Percentiles rank a stretch among this genome's conserved stretches.
Conservation (phyloP, 2,329 filamentous ascomycete genomes). For the Dactylellina sp. region DNA sequence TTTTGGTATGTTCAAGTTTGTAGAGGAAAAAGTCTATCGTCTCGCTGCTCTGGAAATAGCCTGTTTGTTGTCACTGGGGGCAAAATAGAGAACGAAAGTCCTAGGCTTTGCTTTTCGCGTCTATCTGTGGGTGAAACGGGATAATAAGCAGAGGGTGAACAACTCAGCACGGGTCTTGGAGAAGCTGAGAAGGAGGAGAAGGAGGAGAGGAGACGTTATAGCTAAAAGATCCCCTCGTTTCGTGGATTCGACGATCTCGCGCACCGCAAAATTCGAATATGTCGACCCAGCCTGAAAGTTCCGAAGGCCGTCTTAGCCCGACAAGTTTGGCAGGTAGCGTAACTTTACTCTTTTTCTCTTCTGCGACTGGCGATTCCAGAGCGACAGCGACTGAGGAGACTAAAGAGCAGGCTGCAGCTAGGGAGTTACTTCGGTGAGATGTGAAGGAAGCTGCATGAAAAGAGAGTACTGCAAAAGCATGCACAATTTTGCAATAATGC, state of each 20-base stretch:
- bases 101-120: constrained; percentile 41
- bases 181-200: constrained; percentile 33
- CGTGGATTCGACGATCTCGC: constrained; percentile 49
- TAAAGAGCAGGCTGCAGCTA: constrained; percentile 46
- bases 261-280: constrained; percentile 24
- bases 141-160: constrained; percentile 46
- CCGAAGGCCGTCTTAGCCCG: constrained; percentile 37
- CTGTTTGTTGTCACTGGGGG: constrained; percentile 49
- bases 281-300: constrained; percentile 44
- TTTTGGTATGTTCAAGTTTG: constrained; percentile 10
- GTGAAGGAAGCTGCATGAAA: constrained; percentile 55
- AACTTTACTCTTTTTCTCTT: constrained; percentile 15
- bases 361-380: constrained; percentile 41
- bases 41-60: constrained; percentile 36
- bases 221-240: constrained; percentile 44
- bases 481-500: constrained; percentile 56
- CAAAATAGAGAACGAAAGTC: constrained; percentile 10
- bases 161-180: constrained; percentile 50
- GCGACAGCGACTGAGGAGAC: constrained; percentile 42
- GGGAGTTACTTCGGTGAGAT: constrained; percentile 49
- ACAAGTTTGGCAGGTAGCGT: constrained; percentile 25
- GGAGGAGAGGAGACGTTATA: constrained; percentile 45
- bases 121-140: constrained; percentile 29
- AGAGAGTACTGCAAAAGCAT: constrained; percentile 50
- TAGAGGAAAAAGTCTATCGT: constrained; percentile 3